Evolutionary conservation across 1,139 yeast genomes (phyloP), one percentile per base, ranked within the genome.

Genomic region (Pichia sp.): DNA sequence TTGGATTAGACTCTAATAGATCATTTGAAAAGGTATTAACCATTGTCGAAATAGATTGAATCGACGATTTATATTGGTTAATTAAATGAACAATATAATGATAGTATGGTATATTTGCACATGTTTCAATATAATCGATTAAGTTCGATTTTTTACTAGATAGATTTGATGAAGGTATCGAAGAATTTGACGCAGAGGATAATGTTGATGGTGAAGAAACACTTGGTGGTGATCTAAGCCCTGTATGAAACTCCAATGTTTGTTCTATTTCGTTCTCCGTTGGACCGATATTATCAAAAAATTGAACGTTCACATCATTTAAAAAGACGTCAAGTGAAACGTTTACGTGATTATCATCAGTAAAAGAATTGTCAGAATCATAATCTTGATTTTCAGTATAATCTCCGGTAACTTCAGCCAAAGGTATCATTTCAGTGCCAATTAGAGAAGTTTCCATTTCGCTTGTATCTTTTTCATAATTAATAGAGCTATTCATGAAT

Each of bases 221-320:
- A 8, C 25, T 23, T 3, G 43, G 41, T 9, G 48, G 36, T 25
- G 43, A 32, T n/a, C 40, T 39, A 1, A 22, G 8, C 27, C 40
- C 43, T n/a, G 41, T 16, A 35, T 27, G 41, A n/a, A 39, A 37
- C 5, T 26, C 35, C 8, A 51, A 20, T 3, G 47, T 45, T n/a
- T 46, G 39, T 1, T 42, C 37, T 8, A 55, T 40, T 32, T 56
- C 59, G 25, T 53, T 48, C 29, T 57, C 60, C 2, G 58, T 53
- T 3, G 63, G 62, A 0, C 60, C 61, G 26, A 60, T 54, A 31
- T 50, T 49, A 39, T 59, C 63, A 48, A 54, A 58, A 42, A 61
- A 61, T 25, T 56, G 58, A 20, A 60, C 61, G 34, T 55, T 55
- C 1, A 58, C 61, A 36, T 59, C 59, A 11, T 50, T 49, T 30